phyloP scores from a whole-genome alignment of 331 rosid genomes.

The Telfairia occidentalis region DNA sequence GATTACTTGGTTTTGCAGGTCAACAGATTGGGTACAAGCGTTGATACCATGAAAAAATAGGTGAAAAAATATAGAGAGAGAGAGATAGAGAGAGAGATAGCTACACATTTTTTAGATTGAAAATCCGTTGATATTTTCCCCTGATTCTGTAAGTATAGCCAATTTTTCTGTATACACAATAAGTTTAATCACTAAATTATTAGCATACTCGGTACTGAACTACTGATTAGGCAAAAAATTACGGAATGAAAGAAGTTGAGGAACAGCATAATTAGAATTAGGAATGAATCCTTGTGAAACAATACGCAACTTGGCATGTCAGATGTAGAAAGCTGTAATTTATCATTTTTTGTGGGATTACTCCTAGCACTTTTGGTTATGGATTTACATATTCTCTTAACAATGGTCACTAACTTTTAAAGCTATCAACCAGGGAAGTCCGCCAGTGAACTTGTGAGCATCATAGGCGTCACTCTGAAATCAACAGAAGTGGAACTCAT shows the following conservation, averaged over 20 bases:
- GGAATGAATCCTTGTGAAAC: neutral
- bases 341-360: neutral
- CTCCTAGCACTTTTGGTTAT: neutral
- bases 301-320: neutral
- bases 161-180: neutral
- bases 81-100: no score
- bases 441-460: constrained; percentile 72
- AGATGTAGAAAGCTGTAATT: neutral
- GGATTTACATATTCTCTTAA: neutral
- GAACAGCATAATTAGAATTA: neutral
- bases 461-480: constrained; percentile 12
- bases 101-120: no score
- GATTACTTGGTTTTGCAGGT: no score
- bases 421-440: constrained; percentile 47
- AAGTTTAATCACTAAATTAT: neutral
- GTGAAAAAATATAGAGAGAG: no score
- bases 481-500: constrained; percentile 14
- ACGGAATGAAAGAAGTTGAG: neutral
- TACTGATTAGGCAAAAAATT: neutral
- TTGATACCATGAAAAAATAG: neutral
- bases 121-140: neutral
- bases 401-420: constrained; percentile 12
- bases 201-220: neutral
- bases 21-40: neutral
- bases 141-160: neutral